Base-by-base conservation (phyloP, 768 basidiomycete species). In the Russula vinacea region DNA sequence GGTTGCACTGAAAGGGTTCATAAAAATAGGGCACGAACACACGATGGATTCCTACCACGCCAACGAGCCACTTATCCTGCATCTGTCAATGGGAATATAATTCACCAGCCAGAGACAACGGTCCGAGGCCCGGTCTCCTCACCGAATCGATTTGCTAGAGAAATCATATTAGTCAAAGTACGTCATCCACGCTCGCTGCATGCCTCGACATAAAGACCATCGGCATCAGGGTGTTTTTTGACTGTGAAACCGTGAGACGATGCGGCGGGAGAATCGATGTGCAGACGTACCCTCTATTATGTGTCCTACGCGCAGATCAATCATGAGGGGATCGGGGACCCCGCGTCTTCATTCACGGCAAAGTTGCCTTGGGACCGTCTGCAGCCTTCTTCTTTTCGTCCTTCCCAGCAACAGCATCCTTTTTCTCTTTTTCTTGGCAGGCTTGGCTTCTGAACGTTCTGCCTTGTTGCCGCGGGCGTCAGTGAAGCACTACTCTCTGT, bases 61-160 rank as follows among this genome's bases (percentile, higher is more conserved):
- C 89, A 60, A 95, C 84, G 29, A 95, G 83, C 69, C 87, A 85
- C 71, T 85, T 88, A 71, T 90, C 88, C 45, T 83, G 82, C 89
- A 98, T 96, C 69, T 94, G 78, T 98, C 97, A 68, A 97, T 94
- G 7, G 94, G 90, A 73, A 98, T 90, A 76, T 98, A 94, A 73
- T 98, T 86, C 61, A 98, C 97, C 35, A 98, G 49, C 97, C 97
- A 16, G 96, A 98, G 53, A 98, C 92, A 26, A 99, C 94, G 0
- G 94, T 98, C 58, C 97, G 82, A 33, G 97, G 97, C 29, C 94
- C 96, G 0, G 88, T 88, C 72, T 92, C 92, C 75, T 98, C 95
- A 60, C 94, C 97, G 53, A 98, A 77, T 99, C 94, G 68, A 98
- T 96, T 90, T 94, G 87, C 91, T 94, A 19, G 32, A 58, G 58